phyloP scores from a whole-genome alignment of 495 filamentous ascomycete species.

The Aspergillus affinis region DNA sequence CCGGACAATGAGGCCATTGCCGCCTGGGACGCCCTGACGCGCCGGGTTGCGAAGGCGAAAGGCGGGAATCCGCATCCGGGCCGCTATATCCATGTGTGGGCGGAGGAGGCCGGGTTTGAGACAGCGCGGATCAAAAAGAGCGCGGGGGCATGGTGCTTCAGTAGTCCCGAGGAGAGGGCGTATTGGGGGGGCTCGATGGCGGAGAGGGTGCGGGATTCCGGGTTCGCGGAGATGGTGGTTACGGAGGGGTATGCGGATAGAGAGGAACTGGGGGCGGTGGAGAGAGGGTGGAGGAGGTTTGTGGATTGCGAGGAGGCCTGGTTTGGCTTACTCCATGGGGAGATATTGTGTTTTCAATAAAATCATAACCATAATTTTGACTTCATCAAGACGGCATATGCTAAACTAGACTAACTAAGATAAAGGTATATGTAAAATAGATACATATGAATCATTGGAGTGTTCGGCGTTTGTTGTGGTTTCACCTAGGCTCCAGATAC shows the following conservation, averaged over 20 bases:
- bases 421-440: constrained; percentile 3
- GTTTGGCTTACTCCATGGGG: constrained; percentile 51
- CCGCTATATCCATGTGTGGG: constrained; percentile 47
- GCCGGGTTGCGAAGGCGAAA: constrained; percentile 31
- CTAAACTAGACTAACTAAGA: neutral
- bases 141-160: constrained; percentile 50
- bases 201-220: constrained; percentile 36
- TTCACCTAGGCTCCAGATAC: constrained; percentile 3
- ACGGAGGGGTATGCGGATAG: constrained; percentile 37
- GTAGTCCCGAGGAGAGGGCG: constrained; percentile 36
- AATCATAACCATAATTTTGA: neutral
- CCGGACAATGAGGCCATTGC: constrained; percentile 44
- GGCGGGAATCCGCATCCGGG: constrained; percentile 51
- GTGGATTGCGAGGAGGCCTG: constrained; percentile 49
- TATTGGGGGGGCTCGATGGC: constrained; percentile 53
- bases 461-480: too few species aligned
- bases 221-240: constrained; percentile 38
- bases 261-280: constrained; percentile 41
- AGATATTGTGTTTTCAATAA: constrained; percentile 52
- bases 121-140: constrained; percentile 33
- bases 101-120: constrained; percentile 46
- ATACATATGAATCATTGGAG: neutral
- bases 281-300: constrained; percentile 44
- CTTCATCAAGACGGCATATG: neutral
- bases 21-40: constrained; percentile 39